These are phyloP conservation scores for Tuber melanosporum DNA, from an alignment of 495 filamentous ascomycete genomes.

Conservation along the genomic window DNA sequence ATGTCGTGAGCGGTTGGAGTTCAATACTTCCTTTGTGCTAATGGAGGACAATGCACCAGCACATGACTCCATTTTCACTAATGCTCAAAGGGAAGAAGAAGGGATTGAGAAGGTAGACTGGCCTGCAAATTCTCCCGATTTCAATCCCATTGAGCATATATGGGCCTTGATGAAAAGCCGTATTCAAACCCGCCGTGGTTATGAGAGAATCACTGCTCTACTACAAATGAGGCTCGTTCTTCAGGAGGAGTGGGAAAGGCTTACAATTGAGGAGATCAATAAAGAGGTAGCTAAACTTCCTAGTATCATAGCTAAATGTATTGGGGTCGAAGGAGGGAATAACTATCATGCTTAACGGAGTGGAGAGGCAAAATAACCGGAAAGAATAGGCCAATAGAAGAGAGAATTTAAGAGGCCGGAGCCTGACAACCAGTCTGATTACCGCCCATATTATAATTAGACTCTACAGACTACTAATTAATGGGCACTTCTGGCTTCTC, in stretches of 20 bases:
- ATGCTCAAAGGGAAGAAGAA: neutral
- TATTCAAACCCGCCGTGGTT: neutral
- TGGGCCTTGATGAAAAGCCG: conserved; percentile 8
- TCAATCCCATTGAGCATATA: conserved; percentile 11
- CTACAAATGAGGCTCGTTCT: neutral
- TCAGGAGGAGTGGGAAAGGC: conserved; percentile 6
- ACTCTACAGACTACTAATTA: too few species aligned
- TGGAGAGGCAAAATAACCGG: too few species aligned
- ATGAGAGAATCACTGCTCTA: conserved; percentile 6
- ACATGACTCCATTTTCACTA: neutral
- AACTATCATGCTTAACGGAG: conserved; percentile 7
- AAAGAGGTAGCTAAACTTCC: conserved; percentile 16
- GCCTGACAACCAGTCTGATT: too few species aligned
- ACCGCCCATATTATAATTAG: too few species aligned
- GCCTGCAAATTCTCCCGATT: conserved; percentile 7
- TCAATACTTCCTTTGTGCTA: conserved; percentile 2
- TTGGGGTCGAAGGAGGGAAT: conserved; percentile 2
- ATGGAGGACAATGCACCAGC: conserved; percentile 8
- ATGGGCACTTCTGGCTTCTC: too few species aligned
- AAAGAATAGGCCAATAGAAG: too few species aligned
- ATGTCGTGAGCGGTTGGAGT: neutral
- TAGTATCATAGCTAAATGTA: conserved; percentile 13
- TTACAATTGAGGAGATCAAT: conserved; percentile 27
- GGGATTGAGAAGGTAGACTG: neutral
- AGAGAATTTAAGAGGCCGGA: too few species aligned